phyloP scores from a whole-genome alignment of 208 protist species.

The Trypanosoma melophagium region DNA sequence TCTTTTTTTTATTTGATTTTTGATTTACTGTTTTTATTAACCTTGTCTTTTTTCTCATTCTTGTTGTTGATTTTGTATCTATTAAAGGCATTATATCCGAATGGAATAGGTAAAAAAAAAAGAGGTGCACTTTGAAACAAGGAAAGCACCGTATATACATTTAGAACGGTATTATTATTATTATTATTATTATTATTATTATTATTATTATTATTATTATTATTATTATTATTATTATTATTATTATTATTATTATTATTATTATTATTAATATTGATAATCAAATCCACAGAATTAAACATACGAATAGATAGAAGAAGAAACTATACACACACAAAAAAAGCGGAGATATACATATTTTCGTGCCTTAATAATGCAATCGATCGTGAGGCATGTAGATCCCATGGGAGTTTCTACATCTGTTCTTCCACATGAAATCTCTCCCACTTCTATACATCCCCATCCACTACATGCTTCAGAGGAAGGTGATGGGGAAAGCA shows the following conservation, averaged over 20 bases:
- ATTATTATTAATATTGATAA: no score
- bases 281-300: no score
- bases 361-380: neutral
- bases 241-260: no score
- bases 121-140: no score
- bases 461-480: neutral
- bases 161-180: no score
- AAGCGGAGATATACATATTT: neutral
- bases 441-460: neutral
- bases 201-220: no score
- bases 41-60: neutral
- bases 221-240: no score
- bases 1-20: neutral
- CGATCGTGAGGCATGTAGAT: neutral
- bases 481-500: neutral
- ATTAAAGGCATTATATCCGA: no score
- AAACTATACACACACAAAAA: neutral
- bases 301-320: neutral
- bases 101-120: no score
- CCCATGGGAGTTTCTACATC: neutral
- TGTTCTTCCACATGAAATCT: neutral
- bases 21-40: neutral
- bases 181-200: no score
- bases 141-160: no score
- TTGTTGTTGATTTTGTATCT: no score